Conservation (phyloP, 345 rosid genomes). For the Gossypium turneri region DNA sequence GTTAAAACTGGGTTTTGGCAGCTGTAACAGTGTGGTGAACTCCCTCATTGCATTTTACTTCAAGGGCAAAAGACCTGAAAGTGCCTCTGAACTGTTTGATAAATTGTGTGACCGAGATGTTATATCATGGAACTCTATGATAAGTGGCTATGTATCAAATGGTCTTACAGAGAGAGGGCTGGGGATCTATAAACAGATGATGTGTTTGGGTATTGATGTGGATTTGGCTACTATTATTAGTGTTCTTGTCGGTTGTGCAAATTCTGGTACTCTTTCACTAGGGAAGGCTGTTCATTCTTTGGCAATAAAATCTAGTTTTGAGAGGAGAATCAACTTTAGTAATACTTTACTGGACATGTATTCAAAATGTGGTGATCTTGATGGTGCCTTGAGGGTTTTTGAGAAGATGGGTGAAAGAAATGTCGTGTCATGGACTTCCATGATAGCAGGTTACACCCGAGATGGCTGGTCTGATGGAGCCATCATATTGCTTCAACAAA, state of each 20-base stretch:
- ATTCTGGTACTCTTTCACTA: slow-evolving; percentile 24
- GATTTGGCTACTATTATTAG: slow-evolving; percentile 50
- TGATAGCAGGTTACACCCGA: slow-evolving; percentile 72
- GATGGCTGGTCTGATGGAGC: slow-evolving; percentile 47
- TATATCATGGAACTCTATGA: slow-evolving; percentile 66
- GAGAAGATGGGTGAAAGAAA: slow-evolving; percentile 40
- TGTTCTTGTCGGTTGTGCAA: slow-evolving; percentile 56
- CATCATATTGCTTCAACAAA: slow-evolving; percentile 44
- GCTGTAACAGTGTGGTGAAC: slow-evolving; percentile 39
- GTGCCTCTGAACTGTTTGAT: slow-evolving; percentile 61
- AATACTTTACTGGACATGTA: slow-evolving; percentile 68
- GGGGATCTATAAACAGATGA: slow-evolving; percentile 40
- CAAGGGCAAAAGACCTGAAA: slow-evolving; percentile 36
- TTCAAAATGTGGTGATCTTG: slow-evolving; percentile 52
- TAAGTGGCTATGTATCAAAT: slow-evolving; percentile 46
- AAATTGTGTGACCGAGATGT: slow-evolving; percentile 57
- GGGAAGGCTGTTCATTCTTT: slow-evolving; percentile 52
- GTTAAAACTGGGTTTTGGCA: slow-evolving; percentile 47
- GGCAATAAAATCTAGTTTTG: slow-evolving; percentile 41
- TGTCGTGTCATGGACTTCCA: slow-evolving; percentile 68
- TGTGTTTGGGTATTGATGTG: slow-evolving; percentile 27
- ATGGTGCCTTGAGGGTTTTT: slow-evolving; percentile 47
- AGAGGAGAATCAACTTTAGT: slow-evolving; percentile 30
- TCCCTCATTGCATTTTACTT: slow-evolving; percentile 47
- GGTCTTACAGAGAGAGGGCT: slow-evolving; percentile 40